phyloP scores from a whole-genome alignment of 352 stramenopile species.

The Globisporangium recalcitrans region DNA sequence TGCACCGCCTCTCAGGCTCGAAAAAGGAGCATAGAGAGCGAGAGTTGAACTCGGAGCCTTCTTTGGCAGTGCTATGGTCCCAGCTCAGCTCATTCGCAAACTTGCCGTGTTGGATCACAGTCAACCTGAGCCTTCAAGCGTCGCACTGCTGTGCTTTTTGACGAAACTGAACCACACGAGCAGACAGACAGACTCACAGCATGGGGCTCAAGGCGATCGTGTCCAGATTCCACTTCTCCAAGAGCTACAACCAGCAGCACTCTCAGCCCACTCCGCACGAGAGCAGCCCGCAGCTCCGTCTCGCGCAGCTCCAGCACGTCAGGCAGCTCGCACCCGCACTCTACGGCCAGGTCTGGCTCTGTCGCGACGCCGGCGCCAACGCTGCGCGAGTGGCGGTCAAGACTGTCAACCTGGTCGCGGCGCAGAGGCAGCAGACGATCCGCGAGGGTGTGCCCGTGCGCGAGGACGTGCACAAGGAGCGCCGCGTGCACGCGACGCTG shows the following conservation, averaged over 20 bases:
- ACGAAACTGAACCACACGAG: neutral
- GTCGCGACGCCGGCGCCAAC: slow-evolving; percentile 25
- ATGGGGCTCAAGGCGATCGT: slow-evolving; percentile 12
- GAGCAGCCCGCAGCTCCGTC: slow-evolving; percentile 13
- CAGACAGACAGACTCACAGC: neutral
- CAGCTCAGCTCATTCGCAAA: slow-evolving; percentile 1
- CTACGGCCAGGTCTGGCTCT: slow-evolving; percentile 55
- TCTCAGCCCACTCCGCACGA: neutral
- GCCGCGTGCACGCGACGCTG: slow-evolving; percentile 38
- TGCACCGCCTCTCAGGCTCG: neutral
- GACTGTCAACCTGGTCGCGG: slow-evolving; percentile 34
- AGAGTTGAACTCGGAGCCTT: neutral
- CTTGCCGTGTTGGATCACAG: neutral
- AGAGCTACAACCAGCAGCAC: slow-evolving; percentile 4
- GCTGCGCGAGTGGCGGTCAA: slow-evolving; percentile 4
- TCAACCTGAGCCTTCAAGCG: neutral
- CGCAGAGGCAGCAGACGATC: slow-evolving; percentile 48
- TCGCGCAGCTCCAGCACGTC: slow-evolving; percentile 28
- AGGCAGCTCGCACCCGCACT: slow-evolving; percentile 42
- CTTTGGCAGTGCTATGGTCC: neutral
- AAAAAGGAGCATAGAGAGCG: neutral
- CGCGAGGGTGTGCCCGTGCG: slow-evolving; percentile 31
- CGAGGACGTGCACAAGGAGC: slow-evolving; percentile 47
- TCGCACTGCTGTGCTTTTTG: neutral
- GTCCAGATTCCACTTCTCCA: slow-evolving; percentile 1